Conservation (phyloP, 2,329 filamentous ascomycete species). For the Pseudogymnoascus sp. region DNA sequence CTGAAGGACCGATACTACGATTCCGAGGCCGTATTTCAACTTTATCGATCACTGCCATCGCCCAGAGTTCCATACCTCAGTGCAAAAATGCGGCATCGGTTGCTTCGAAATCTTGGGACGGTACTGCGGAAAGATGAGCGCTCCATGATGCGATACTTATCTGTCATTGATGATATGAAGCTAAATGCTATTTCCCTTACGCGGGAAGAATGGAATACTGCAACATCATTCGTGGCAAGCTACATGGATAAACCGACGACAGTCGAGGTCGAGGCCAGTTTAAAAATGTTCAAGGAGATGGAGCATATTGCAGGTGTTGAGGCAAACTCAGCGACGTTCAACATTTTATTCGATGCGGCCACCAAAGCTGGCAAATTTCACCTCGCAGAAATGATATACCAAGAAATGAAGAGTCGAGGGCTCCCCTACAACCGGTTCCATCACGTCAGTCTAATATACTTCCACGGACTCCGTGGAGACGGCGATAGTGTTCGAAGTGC, state of each 20-base stretch:
- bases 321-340: conserved; percentile 77
- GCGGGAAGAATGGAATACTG: conserved; percentile 70
- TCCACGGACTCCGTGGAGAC: conserved; percentile 68
- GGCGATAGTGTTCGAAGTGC: conserved; percentile 65
- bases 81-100: conserved; percentile 22
- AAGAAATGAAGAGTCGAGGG: conserved; percentile 67
- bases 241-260: conserved; percentile 54
- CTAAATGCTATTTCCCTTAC: conserved; percentile 61
- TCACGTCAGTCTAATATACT: conserved; percentile 74
- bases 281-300: conserved; percentile 85
- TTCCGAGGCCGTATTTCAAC: conserved; percentile 26
- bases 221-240: conserved; percentile 69
- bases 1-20: conserved; percentile 19
- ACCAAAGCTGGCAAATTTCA: conserved; percentile 76
- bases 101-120: conserved; percentile 26
- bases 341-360: conserved; percentile 83
- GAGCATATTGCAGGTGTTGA: conserved; percentile 60
- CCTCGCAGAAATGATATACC: conserved; percentile 75
- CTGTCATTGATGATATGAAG: conserved; percentile 76
- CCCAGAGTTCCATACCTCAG: conserved; percentile 28
- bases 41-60: conserved; percentile 30
- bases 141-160: conserved; percentile 74
- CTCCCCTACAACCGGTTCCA: conserved; percentile 70
- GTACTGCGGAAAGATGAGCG: conserved; percentile 31
- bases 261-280: conserved; percentile 56